Evolutionary conservation across 2,329 filamentous ascomycete genomes (phyloP).

Genomic region (Exserohilum rostratum): DNA sequence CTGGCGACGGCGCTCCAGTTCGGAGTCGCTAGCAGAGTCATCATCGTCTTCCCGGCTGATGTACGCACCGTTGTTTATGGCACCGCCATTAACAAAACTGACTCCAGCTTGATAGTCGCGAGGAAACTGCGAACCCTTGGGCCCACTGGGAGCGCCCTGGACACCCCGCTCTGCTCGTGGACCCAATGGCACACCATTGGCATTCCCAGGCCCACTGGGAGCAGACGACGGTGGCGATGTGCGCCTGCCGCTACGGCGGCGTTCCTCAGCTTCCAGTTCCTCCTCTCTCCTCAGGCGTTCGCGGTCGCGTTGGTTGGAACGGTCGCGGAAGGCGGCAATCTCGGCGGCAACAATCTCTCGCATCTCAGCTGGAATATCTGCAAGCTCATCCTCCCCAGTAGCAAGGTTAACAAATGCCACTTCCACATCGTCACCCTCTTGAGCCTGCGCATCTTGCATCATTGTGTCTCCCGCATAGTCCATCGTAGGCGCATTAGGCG

Average conservation of each 20-base stretch:
- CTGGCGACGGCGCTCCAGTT: slow-evolving; percentile 75
- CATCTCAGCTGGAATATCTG: slow-evolving; percentile 96
- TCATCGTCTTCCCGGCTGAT: slow-evolving; percentile 79
- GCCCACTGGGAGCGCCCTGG: slow-evolving; percentile 76
- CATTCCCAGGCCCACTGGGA: slow-evolving; percentile 65
- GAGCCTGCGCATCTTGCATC: slow-evolving; percentile 67
- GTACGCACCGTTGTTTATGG: slow-evolving; percentile 62
- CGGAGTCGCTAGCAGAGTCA: slow-evolving; percentile 83
- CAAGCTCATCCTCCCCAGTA: slow-evolving; percentile 81
- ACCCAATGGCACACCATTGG: slow-evolving; percentile 79
- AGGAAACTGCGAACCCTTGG: slow-evolving; percentile 69
- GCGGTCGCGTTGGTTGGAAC: slow-evolving; percentile 85
- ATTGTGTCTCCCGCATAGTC: slow-evolving; percentile 71
- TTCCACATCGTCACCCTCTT: slow-evolving; percentile 70
- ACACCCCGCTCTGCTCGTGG: slow-evolving; percentile 68
- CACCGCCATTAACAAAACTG: slow-evolving; percentile 80
- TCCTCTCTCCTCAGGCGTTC: slow-evolving; percentile 89
- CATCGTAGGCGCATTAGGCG: slow-evolving; percentile 47
- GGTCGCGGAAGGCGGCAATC: slow-evolving; percentile 91
- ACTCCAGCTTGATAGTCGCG: slow-evolving; percentile 78
- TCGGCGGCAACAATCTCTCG: slow-evolving; percentile 92
- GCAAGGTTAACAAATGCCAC: slow-evolving; percentile 85
- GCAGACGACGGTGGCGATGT: slow-evolving; percentile 66
- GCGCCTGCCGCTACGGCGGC: slow-evolving; percentile 71
- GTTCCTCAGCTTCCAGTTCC: slow-evolving; percentile 86